phyloP scores from a whole-genome alignment of 129 eudicot species.

The Rutidosis leptorrhynchoides region DNA sequence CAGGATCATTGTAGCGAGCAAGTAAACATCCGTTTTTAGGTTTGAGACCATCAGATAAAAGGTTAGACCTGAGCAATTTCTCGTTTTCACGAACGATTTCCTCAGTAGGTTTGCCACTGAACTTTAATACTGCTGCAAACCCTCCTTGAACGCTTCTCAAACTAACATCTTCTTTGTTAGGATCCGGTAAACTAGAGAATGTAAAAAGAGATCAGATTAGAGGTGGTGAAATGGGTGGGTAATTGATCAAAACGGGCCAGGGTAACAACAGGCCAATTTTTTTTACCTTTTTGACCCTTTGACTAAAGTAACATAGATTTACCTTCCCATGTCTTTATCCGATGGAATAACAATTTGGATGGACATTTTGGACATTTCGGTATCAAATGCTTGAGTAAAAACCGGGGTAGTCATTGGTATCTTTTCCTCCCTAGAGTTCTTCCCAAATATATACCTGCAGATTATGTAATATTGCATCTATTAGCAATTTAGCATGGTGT shows the following conservation, averaged over 20 bases:
- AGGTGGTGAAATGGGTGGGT: not conserved
- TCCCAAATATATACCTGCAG: constrained; percentile 89
- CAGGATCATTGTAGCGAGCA: constrained; percentile 97
- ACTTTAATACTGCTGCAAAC: constrained; percentile 71
- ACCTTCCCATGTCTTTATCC: constrained; percentile 72
- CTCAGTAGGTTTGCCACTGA: constrained; percentile 93
- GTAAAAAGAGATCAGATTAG: not conserved
- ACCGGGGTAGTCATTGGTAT: constrained; percentile 97
- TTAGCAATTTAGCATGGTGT: constrained; percentile 22
- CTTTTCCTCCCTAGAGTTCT: constrained; percentile 78
- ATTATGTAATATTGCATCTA: constrained; percentile 12
- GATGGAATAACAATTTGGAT: constrained; percentile 90
- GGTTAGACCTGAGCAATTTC: constrained; percentile 49
- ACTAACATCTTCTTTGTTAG: constrained; percentile 59
- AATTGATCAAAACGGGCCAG: not conserved
- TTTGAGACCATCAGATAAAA: constrained; percentile 61
- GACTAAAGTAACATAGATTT: constrained; percentile 4
- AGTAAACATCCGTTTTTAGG: constrained; percentile 70
- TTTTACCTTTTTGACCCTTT: not conserved
- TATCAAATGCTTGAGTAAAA: constrained; percentile 80
- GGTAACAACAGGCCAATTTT: not conserved
- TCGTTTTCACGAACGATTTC: constrained; percentile 74
- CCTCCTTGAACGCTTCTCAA: constrained; percentile 82
- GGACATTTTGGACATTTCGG: constrained; percentile 70
- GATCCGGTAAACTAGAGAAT: constrained; percentile 75